These are phyloP conservation scores for Nakazawaea anatomiae DNA, from an alignment of 805 yeast genomes.

Conservation along the genomic window DNA sequence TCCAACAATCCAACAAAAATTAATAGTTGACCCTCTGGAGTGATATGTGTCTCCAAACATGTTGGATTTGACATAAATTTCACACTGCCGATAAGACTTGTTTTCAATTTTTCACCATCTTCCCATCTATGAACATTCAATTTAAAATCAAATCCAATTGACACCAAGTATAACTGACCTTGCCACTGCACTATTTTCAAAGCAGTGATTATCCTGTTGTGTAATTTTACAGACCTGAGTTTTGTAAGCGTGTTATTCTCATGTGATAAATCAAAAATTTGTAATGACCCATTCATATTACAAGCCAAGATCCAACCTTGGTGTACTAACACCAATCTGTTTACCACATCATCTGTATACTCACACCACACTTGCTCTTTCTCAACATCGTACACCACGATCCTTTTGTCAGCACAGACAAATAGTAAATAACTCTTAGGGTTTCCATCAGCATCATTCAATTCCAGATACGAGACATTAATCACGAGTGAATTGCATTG, in stretches of 20 bases:
- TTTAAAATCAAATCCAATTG: conserved; percentile 56
- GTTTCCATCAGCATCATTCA: conserved; percentile 5
- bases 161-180: conserved; percentile 31
- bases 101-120: conserved; percentile 8
- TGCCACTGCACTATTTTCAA: conserved; percentile 14
- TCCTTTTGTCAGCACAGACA: conserved; percentile 20
- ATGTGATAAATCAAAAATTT: conserved; percentile 9
- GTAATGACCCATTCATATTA: conserved; percentile 27
- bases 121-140: conserved; percentile 31
- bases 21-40: conserved; percentile 24
- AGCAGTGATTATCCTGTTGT: conserved; percentile 23
- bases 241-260: conserved; percentile 4
- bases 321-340: conserved; percentile 18
- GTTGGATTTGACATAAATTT: conserved; percentile 47
- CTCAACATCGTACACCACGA: conserved; percentile 21
- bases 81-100: conserved; percentile 16
- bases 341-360: conserved; percentile 16
- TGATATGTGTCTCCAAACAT: conserved; percentile 34
- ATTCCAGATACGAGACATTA: conserved; percentile 13
- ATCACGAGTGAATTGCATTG: conserved; percentile 18
- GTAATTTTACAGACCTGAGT: conserved; percentile 17
- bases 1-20: conserved; percentile 56
- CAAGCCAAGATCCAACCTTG: conserved; percentile 19
- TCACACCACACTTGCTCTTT: conserved; percentile 10
- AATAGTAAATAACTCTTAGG: conserved; percentile 17